Conservation (phyloP, 345 rosid genomes). For the Euphorbia lathyris region DNA sequence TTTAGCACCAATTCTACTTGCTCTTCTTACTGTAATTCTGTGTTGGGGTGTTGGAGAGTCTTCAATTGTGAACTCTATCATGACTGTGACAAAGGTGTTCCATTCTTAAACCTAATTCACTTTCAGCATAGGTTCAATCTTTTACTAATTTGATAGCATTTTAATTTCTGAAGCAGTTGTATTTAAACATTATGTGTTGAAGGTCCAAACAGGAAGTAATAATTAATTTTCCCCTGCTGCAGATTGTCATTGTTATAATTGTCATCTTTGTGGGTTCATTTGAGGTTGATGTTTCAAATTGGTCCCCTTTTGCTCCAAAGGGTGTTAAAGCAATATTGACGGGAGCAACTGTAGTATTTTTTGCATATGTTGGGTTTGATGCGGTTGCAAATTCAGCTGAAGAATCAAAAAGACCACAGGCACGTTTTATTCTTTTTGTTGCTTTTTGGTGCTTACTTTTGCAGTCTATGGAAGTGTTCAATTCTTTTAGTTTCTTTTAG, state of each 20-base stretch:
- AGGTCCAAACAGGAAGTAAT: background rate
- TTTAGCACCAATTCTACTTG: constrained; percentile 70
- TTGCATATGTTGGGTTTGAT: constrained; percentile 98
- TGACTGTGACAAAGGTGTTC: constrained; percentile 78
- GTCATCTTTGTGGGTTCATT: constrained; percentile 79
- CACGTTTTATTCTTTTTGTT: constrained; percentile 20
- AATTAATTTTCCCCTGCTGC: constrained; percentile 16
- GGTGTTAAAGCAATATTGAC: constrained; percentile 73
- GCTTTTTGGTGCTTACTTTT: background rate
- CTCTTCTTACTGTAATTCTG: constrained; percentile 63
- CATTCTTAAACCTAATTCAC: background rate
- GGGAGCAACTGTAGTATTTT: constrained; percentile 92
- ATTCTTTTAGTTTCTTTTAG: constrained; percentile 7
- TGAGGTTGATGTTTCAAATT: constrained; percentile 78
- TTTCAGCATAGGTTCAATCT: background rate
- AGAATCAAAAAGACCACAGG: constrained; percentile 92
- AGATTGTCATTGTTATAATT: constrained; percentile 78
- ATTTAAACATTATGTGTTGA: background rate
- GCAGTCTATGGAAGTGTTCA: background rate
- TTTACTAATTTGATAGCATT: background rate
- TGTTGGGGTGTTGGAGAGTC: constrained; percentile 85
- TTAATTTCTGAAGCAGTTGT: background rate
- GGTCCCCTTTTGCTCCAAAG: constrained; percentile 92
- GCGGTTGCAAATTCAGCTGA: constrained; percentile 97
- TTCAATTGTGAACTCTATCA: constrained; percentile 62